These are phyloP conservation scores for Cucurbita ficifolia DNA, from an alignment of 306 rosid species.

Conservation along the genomic window DNA sequence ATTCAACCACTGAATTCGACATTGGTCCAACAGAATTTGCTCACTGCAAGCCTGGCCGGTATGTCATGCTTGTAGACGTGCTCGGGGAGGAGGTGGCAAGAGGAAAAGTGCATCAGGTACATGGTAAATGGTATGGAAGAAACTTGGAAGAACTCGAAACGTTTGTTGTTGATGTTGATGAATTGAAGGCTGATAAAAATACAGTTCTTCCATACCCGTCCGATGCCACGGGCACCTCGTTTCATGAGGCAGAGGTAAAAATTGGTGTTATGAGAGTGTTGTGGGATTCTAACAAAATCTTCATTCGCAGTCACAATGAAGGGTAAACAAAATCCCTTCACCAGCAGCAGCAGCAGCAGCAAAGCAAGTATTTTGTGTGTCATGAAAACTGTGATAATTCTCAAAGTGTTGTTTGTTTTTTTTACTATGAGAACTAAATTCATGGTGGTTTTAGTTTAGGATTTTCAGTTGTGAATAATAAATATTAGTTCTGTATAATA, in stretches of 20 bases:
- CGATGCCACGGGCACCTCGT: conserved; percentile 44
- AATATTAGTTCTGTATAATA: not conserved
- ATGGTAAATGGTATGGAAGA: conserved; percentile 55
- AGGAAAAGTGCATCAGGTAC: conserved; percentile 49
- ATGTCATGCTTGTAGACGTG: conserved; percentile 27
- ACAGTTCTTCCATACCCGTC: conserved; percentile 47
- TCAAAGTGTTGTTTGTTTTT: not conserved
- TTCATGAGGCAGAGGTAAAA: conserved; percentile 56
- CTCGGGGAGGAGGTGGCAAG: conserved; percentile 44
- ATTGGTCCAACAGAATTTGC: conserved; percentile 23
- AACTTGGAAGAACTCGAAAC: conserved; percentile 39
- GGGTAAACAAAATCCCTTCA: not conserved
- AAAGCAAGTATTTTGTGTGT: conserved; percentile 1
- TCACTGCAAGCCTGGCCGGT: conserved; percentile 43
- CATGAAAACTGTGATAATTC: not conserved
- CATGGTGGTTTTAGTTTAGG: not conserved
- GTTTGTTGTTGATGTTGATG: conserved; percentile 50
- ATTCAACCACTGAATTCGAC: conserved; percentile 21
- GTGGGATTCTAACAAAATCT: conserved; percentile 54
- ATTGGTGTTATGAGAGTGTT: conserved; percentile 62
- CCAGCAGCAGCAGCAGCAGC: not conserved
- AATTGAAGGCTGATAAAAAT: conserved; percentile 44
- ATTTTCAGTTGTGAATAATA: conserved; percentile 1
- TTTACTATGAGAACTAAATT: not conserved
- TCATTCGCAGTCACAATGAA: conserved; percentile 14